Base-by-base conservation (phyloP, 2,329 filamentous ascomycete genomes). In the Fusarium piperis region DNA sequence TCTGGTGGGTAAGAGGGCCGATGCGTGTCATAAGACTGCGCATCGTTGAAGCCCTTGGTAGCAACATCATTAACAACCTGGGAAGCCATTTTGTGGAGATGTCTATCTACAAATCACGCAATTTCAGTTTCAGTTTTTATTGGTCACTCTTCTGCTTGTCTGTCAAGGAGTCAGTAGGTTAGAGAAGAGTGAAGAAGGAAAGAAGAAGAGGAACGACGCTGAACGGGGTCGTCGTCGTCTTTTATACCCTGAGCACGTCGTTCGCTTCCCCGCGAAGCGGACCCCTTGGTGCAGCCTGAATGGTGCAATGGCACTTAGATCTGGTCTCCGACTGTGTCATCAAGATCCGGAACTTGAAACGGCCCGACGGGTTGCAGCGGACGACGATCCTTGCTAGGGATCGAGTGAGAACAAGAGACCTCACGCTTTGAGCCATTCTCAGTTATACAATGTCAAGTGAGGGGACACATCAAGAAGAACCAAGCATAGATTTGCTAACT, bases 1-100 rank as follows among this genome's bases (percentile, higher is more conserved):
- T 85, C 84, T 1, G 84, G 72, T 2, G 89, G 86, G 79, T 94
- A 94, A 0, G 89, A 88, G 2, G 93, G 92, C 15, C 92, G 88
- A 78, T 94, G 84, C 39, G 85, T 79, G 77, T 94, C 91, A 79
- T 94, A 94, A 23, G 85, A 83, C 3, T 84, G 78, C 18, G 91
- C 91, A 70, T 93, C 85, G 69, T 87, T 82, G 79, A 94, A 94
- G 62, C 91, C 91, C 58, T 91, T 85, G 7, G 78, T 75, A 51
- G 84, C 84, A 57, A 75, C 74, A 32, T 78, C 82, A 87, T 92
- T 79, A 87, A 94, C 71, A 79, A 81, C 33, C 13, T 74, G 51
- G 20, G 63, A 58, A 6, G 52, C 30, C 75, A 77, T 77, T 55
- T 61, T 63, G 39, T 23, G 15, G 39, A 51, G 16, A 48, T 30